Base-by-base conservation (phyloP, 495 filamentous ascomycete genomes). In the Lentithecium fluviatile region DNA sequence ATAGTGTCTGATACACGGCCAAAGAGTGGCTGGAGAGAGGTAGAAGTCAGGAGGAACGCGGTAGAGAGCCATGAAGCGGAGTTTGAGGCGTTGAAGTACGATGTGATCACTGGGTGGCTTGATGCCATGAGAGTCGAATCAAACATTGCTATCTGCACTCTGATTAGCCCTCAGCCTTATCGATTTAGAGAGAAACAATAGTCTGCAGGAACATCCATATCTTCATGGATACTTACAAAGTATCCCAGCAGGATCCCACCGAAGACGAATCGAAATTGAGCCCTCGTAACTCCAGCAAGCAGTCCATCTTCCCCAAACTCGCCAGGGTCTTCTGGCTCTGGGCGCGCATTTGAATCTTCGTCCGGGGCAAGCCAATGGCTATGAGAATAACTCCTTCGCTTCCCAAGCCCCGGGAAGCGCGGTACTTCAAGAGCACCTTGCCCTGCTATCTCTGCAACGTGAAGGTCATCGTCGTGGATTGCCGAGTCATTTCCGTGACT, bases 111-210 rank as follows among this genome's bases (percentile, higher is more conserved):
- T 8, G 88, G 89, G 71, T 93, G 88, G 45, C 81, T 87, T 1
- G 87, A 89, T 0, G 88, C 87, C 87, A 93, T 91, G 65, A 91
- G 79, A 6, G 88, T 91, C 25, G 80, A 79, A 74, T 93, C 89
- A 69, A 91, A 91, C 63, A 78, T 81, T 1, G 79, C 80, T 53
- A 84, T 78, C 66, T 69, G 25, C 3, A 20, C 23, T 2, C 6
- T n/a, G 25, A 6, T 32, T 13, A 43, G 17, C 17, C 19, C 10
- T 19, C 20, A 25, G 2, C 23, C 37, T 1, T 19, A 4, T 55
- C 40, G 21, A 53, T 37, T 5, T 10, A 20, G 5, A 5, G 37
- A 45, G 3, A 20, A 52, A 52, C 32, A 24, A 13, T n/a, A 19
- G 51, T 21, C 6, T 2, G 2, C 40, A 4, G 24, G 51, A 21